Evolutionary conservation across 257 asterid species (phyloP).

Genomic region (Voacanga thouarsii): DNA sequence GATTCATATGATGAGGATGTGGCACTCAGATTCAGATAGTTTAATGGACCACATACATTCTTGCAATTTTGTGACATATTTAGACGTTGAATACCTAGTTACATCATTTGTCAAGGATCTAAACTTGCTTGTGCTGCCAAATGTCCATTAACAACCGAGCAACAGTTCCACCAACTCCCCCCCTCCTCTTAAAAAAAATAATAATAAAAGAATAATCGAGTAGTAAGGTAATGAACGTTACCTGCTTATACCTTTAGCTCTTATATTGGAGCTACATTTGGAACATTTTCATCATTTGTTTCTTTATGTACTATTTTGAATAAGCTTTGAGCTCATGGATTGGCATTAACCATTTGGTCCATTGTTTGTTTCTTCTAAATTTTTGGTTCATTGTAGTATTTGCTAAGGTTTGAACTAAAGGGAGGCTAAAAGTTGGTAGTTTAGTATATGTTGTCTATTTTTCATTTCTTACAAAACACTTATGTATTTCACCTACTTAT

Average conservation of each 20-base stretch:
- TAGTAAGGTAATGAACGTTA: constrained; percentile 59
- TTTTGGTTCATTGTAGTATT: neutral
- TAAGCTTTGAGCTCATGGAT: neutral
- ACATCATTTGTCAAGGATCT: too few species aligned
- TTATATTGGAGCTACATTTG: neutral
- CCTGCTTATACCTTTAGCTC: neutral
- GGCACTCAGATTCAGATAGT: too few species aligned
- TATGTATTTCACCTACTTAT: neutral
- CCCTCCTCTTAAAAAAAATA: too few species aligned
- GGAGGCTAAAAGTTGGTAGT: neutral
- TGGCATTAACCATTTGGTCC: too few species aligned
- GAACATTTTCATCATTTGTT: neutral
- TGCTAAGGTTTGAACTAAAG: neutral
- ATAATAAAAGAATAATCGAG: too few species aligned
- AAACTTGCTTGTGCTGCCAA: too few species aligned
- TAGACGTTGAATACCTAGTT: too few species aligned
- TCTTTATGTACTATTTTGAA: neutral
- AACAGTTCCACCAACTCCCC: too few species aligned
- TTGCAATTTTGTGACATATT: too few species aligned
- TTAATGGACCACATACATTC: too few species aligned
- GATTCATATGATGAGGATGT: too few species aligned
- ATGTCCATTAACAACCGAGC: too few species aligned
- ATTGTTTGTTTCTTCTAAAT: neutral
- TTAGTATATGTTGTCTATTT: neutral
- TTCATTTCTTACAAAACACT: neutral